Evolutionary conservation across 1,139 yeast genomes (phyloP).

Genomic region (Blastobotrys malaysiensis): DNA sequence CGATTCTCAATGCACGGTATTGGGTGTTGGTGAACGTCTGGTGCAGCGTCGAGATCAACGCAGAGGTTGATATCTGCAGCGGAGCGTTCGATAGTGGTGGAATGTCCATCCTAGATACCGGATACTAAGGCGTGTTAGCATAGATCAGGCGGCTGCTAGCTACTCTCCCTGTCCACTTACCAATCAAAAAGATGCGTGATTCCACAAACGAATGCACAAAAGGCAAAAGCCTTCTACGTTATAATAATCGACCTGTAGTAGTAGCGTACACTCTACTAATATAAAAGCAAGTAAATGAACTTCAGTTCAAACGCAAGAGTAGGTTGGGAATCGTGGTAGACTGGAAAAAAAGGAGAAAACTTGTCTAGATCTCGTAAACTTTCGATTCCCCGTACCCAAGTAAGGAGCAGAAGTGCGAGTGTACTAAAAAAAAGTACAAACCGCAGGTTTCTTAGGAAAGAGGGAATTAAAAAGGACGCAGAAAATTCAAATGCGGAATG

Average conservation of each 20-base stretch:
- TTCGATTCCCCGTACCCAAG: not conserved
- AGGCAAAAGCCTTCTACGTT: not conserved
- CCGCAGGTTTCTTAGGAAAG: not conserved
- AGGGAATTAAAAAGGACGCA: not conserved
- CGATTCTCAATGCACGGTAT: constrained; percentile 29
- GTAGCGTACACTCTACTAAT: not conserved
- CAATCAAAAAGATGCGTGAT: not conserved
- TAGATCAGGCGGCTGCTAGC: not conserved
- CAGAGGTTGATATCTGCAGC: constrained; percentile 33
- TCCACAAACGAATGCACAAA: not conserved
- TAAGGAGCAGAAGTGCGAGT: not conserved
- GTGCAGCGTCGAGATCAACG: constrained; percentile 34
- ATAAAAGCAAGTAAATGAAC: not conserved
- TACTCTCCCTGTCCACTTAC: not conserved
- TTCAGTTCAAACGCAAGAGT: not conserved
- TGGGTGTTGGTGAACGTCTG: constrained; percentile 31
- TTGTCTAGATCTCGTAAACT: not conserved
- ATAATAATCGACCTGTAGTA: not conserved
- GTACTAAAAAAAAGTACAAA: not conserved
- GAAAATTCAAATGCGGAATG: not conserved
- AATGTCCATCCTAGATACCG: constrained; percentile 23
- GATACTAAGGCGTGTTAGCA: not conserved
- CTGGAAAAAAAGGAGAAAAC: not conserved
- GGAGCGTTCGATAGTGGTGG: constrained; percentile 30
- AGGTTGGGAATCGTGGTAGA: not conserved